Percentiles rank a stretch among this genome's conserved stretches.
These are phyloP conservation scores for Wickerhamiella nectarea DNA, from an alignment of 805 yeast species.

Conservation along the genomic window DNA sequence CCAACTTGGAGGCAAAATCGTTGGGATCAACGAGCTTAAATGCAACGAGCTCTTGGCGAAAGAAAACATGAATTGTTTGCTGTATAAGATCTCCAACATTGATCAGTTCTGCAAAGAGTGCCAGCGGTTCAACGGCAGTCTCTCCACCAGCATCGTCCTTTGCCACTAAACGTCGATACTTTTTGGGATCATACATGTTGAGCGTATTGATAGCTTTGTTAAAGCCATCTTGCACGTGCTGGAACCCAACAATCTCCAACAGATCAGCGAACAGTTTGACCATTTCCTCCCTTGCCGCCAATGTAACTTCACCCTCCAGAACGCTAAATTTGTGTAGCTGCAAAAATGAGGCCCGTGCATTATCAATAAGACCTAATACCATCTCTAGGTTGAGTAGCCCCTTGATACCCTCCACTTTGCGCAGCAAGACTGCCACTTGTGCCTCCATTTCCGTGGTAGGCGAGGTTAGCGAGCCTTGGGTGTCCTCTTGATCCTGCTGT, in stretches of 20 bases:
- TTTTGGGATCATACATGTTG: conserved; percentile 53
- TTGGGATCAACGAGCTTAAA: conserved; percentile 51
- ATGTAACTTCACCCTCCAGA: conserved; percentile 24
- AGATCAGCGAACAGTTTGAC: conserved; percentile 58
- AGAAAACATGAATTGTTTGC: conserved; percentile 84
- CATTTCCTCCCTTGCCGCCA: conserved; percentile 33
- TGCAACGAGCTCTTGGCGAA: conserved; percentile 60
- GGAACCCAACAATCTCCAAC: conserved; percentile 45
- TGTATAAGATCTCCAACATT: conserved; percentile 85
- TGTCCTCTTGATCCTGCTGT: not conserved
- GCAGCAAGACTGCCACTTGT: conserved; percentile 59
- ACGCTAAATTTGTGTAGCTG: conserved; percentile 37
- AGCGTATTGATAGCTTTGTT: conserved; percentile 61
- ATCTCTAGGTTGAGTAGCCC: conserved; percentile 69
- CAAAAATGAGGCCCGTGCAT: conserved; percentile 50
- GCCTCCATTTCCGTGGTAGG: conserved; percentile 50
- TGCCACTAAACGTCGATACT: conserved; percentile 21
- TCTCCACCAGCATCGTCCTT: conserved; percentile 12
- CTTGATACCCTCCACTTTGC: conserved; percentile 62
- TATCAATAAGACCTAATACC: conserved; percentile 54
- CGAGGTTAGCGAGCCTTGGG: not conserved
- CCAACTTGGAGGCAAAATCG: conserved; percentile 65
- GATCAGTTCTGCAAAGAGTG: conserved; percentile 76
- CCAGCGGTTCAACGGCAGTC: conserved; percentile 59
- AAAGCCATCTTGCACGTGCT: conserved; percentile 79